A percentile compares a stretch with the other conserved stretches of the same genome.
These are phyloP conservation scores for Suillus occidentalis DNA, from an alignment of 768 basidiomycete genomes.

Conservation along the genomic window DNA sequence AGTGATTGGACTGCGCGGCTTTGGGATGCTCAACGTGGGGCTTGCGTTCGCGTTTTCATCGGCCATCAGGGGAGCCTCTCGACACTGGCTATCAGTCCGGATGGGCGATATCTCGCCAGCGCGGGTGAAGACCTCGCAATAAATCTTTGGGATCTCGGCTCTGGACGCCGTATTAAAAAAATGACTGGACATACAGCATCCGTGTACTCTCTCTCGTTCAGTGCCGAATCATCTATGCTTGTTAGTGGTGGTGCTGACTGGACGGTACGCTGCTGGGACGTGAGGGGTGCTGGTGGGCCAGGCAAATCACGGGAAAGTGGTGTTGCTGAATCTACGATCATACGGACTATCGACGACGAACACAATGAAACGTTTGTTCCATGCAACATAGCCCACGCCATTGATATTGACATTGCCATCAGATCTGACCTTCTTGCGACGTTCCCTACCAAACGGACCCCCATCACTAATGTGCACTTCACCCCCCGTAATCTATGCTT, in stretches of 20 bases:
- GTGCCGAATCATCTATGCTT: conserved; percentile 85
- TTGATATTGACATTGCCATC: conserved; percentile 14
- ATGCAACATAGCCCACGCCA: background rate
- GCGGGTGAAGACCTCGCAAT: conserved; percentile 92
- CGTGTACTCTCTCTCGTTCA: conserved; percentile 89
- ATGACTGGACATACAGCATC: conserved; percentile 93
- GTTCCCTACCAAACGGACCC: conserved; percentile 95
- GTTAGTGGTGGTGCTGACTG: conserved; percentile 93
- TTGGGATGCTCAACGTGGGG: conserved; percentile 97
- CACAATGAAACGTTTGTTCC: conserved; percentile 68
- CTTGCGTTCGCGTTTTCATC: conserved; percentile 92
- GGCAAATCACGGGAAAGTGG: conserved; percentile 62
- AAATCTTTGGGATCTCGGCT: conserved; percentile 94
- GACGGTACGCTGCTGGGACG: conserved; percentile 99
- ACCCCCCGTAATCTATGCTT: conserved; percentile 93
- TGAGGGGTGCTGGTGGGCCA: conserved; percentile 74
- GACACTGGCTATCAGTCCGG: conserved; percentile 85
- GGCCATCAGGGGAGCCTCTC: conserved; percentile 92
- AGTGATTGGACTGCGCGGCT: conserved; percentile 94
- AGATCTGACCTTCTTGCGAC: conserved; percentile 87
- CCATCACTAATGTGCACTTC: conserved; percentile 89
- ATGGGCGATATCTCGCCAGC: conserved; percentile 91
- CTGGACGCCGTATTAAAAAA: conserved; percentile 93
- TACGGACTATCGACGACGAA: conserved; percentile 47
- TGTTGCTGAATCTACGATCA: conserved; percentile 31